Evolutionary conservation across 163 green algal species (phyloP), one percentile per base, ranked within the genome.

Genomic region (Chloromonas sp.): DNA sequence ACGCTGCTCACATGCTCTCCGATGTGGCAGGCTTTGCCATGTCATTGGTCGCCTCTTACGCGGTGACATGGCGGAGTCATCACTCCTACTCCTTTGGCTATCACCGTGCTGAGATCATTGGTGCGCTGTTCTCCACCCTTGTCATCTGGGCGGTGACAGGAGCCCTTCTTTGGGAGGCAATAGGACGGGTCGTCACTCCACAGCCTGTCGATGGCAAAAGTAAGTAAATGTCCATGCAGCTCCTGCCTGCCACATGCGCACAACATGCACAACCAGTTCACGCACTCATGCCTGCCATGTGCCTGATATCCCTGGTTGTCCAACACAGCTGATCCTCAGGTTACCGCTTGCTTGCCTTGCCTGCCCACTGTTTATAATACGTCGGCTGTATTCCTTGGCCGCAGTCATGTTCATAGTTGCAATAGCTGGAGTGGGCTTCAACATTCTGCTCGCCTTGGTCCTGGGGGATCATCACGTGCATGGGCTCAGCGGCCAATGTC

Each of bases 1-100:
- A 99, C 85, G 96, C 96, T 0, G 96, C 95, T 1, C 96, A 99
- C 90, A 94, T 99, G 86, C 92, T 99, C 60, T 97, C 93, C 1
- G 96, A 99, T 79, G 94, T 97, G 1, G 90, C 85, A 0, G 94
- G 93, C 76, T 98, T 98, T 88, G 92, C 88, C 0, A 92, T 99
- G 11, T 94, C 94, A 0, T 84, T 96, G 58, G 94, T 96, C 85
- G 81, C 81, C 57, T 13, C 66, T 1, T 84, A 60, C 58, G 81
- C 81, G 0, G 81, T 84, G n/a, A 84, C 81, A 11, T 84, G 81
- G 81, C 57, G 81, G 36, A 84, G 81, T 66, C 81, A 86, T n/a
- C 15, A 13, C 8, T 79, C 81, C 57, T 95, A 97, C 88, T 93
- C 91, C 15, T 98, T 95, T 85, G 94, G 96, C 58, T 98, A 97